Evolutionary conservation across 768 basidiomycete species (phyloP), one percentile per base, ranked within the genome.

Genomic region (Boletus insuetus): DNA sequence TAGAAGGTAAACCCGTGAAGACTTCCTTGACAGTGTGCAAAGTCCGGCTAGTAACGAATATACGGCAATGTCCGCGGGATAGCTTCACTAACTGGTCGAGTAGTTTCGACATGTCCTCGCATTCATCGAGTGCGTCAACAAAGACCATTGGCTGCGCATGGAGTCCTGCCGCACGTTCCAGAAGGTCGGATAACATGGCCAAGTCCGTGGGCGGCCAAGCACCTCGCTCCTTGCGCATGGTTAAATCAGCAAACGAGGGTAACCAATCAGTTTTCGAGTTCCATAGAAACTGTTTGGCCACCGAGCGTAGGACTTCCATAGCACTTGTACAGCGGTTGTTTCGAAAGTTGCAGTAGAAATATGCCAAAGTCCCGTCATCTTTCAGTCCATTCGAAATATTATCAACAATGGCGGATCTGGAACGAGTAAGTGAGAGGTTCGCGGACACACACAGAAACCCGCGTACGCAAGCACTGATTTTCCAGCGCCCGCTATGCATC

Each of bases 71-170:
- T 24, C 48, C 53, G 1, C 26, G 31, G 16, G n/a, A 3, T 31
- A 54, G 31, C 6, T 40, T 26, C 13, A 9, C 13, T 6, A 51
- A 44, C 6, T 29, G n/a, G 4, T 10, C 16, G 6, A 61, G 50
- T 17, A 59, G 7, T 2, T 49, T 4, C 10, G 40, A 4, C 3
- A 48, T 14, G 2, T 59, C 42, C 17, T 54, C 42, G 40, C 60
- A 60, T 20, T 61, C 51, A 14, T 60, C 58, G 3, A 61, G 49
- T n/a, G 58, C 58, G 6, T 61, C 60, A 8, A 61, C 51, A 17
- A 54, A 26, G 17, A 56, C 19, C 1, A 53, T 40, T 26, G 59
- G 58, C n/a, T 31, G 22, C 2, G 12, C 20, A 16, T 54, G 43
- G 2, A 58, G 37, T 16, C 9, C 10, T 14, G 24, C 38, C 3